phyloP scores from a whole-genome alignment of 2,329 filamentous ascomycete species.

The Fusarium begoniae region DNA sequence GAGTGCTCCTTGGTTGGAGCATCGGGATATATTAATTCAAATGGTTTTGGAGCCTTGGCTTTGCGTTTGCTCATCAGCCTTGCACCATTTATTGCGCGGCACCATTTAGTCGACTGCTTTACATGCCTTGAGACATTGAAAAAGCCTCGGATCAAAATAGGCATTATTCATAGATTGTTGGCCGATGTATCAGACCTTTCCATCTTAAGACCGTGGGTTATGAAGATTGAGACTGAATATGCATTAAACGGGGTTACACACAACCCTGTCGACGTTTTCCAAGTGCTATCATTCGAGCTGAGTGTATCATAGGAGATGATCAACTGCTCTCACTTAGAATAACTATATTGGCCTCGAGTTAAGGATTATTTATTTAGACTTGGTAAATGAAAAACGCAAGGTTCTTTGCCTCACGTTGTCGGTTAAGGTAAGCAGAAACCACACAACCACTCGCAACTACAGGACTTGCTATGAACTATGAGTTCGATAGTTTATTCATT shows the following conservation, averaged over 20 bases:
- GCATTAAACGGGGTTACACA: constrained; percentile 12
- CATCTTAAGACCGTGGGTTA: background rate
- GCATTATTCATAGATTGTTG: constrained; percentile 19
- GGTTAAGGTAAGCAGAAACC: background rate
- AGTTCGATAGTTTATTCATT: background rate
- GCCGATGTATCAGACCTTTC: background rate
- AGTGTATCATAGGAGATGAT: background rate
- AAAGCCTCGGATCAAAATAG: constrained; percentile 9
- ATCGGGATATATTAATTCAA: constrained; percentile 54
- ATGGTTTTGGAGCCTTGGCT: background rate
- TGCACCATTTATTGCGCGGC: background rate
- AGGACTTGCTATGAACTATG: background rate
- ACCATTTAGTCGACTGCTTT: background rate
- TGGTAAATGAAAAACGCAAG: background rate
- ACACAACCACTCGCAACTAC: background rate
- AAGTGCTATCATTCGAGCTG: background rate
- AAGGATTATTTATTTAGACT: background rate
- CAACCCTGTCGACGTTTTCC: background rate
- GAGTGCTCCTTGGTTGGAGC: constrained; percentile 63
- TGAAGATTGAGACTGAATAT: constrained; percentile 4
- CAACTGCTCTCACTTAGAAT: background rate
- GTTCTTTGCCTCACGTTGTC: background rate
- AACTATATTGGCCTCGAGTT: background rate
- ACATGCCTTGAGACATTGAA: background rate
- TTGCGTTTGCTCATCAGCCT: constrained; percentile 17